phyloP scores from a whole-genome alignment of 495 filamentous ascomycete species.

The Lasiosphaeris hirsuta region DNA sequence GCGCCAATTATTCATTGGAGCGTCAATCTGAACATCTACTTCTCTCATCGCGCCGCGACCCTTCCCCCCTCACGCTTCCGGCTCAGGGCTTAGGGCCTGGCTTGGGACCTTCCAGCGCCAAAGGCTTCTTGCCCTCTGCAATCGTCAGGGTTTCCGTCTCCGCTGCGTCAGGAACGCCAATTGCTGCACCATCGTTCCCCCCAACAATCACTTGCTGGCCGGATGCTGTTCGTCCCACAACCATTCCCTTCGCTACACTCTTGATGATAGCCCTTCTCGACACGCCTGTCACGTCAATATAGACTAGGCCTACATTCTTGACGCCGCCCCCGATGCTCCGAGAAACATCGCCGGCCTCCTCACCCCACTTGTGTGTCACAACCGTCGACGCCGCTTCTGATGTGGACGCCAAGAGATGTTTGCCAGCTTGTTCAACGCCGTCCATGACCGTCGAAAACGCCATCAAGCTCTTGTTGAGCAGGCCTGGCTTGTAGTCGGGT shows the following conservation, averaged over 20 bases:
- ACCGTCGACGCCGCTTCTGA: slow-evolving; percentile 75
- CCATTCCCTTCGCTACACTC: slow-evolving; percentile 96
- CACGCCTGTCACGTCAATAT: slow-evolving; percentile 93
- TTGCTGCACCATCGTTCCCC: slow-evolving; percentile 55
- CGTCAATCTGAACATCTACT: background rate
- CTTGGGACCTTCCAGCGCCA: background rate
- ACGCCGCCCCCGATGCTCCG: slow-evolving; percentile 74
- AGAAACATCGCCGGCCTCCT: slow-evolving; percentile 74
- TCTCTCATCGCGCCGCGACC: background rate
- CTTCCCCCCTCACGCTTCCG: slow-evolving; percentile 13
- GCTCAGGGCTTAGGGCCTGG: slow-evolving; percentile 11
- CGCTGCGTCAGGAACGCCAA: slow-evolving; percentile 1
- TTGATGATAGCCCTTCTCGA: slow-evolving; percentile 85
- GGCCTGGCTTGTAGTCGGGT: slow-evolving; percentile 74
- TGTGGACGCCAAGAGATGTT: slow-evolving; percentile 67
- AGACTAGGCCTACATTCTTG: slow-evolving; percentile 96
- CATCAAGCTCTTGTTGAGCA: slow-evolving; percentile 93
- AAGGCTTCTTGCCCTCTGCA: slow-evolving; percentile 26
- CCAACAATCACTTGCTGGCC: slow-evolving; percentile 83
- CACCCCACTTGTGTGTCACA: slow-evolving; percentile 78
- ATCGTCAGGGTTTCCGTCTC: slow-evolving; percentile 16
- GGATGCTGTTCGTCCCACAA: slow-evolving; percentile 80
- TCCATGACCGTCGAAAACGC: slow-evolving; percentile 95
- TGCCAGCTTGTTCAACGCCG: slow-evolving; percentile 81
- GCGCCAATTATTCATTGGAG: background rate